Conservation (phyloP, 768 basidiomycete species). For the Clavaria fumosa region DNA sequence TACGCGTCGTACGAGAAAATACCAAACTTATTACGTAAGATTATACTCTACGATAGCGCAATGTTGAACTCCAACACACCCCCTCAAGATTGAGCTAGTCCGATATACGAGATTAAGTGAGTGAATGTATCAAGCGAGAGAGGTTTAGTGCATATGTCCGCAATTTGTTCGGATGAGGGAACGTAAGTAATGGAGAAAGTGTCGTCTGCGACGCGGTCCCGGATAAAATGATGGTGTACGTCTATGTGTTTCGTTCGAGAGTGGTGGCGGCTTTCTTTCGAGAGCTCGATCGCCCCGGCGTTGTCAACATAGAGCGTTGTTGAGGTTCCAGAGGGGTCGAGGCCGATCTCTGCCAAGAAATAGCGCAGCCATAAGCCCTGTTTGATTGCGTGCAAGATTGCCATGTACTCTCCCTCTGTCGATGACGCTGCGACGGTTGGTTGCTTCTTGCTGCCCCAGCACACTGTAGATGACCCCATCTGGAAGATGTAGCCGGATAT, state of each 20-base stretch:
- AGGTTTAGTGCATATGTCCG: conserved; percentile 27
- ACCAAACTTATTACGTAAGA: too few species aligned
- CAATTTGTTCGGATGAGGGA: conserved; percentile 19
- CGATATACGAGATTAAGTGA: too few species aligned
- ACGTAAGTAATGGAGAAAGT: conserved; percentile 15
- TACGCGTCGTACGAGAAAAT: too few species aligned
- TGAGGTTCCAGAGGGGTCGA: conserved; percentile 14
- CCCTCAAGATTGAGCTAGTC: too few species aligned
- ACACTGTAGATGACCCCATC: conserved; percentile 16
- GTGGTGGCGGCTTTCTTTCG: conserved; percentile 4
- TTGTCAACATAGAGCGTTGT: conserved; percentile 5
- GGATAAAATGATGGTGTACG: conserved; percentile 4
- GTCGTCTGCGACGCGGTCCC: too few species aligned
- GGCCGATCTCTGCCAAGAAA: conserved; percentile 10
- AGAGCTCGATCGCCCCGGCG: conserved; percentile 4
- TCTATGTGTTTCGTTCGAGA: conserved; percentile 5
- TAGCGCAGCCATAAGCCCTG: conserved; percentile 20
- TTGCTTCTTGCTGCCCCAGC: conserved; percentile 24
- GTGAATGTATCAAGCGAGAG: conserved; percentile 9
- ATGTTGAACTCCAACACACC: too few species aligned
- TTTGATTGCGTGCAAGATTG: conserved; percentile 19
- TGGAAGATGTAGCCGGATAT: conserved; percentile 22
- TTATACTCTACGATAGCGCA: too few species aligned
- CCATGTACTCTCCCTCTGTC: too few species aligned
- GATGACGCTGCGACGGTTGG: conserved; percentile 18